Evolutionary conservation across 495 filamentous ascomycete species (phyloP).

Genomic region (Xylaria telfairii): DNA sequence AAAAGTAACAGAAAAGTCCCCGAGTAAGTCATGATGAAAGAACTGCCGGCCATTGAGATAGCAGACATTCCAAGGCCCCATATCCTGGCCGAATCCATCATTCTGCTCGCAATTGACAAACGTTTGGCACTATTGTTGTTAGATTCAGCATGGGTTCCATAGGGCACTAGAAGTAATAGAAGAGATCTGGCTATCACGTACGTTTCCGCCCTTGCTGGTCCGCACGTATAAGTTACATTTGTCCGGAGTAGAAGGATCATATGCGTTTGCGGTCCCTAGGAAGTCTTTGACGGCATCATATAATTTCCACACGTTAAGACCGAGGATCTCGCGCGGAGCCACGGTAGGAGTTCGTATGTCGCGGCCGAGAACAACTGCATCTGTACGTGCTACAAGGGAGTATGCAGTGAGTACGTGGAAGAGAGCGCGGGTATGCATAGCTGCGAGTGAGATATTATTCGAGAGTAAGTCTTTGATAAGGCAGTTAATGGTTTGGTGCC

Average conservation of each 20-base stretch:
- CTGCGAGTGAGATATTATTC: neutral
- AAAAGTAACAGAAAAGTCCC: neutral
- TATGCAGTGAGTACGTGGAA: conserved; percentile 1
- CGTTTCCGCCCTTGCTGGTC: neutral
- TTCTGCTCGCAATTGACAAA: neutral
- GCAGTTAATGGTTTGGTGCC: neutral
- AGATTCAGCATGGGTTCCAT: neutral
- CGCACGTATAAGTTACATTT: neutral
- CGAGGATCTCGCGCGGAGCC: neutral
- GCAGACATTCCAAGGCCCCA: neutral
- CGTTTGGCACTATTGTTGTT: neutral
- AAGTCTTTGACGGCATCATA: neutral
- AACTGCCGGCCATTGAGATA: neutral
- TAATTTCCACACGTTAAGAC: neutral
- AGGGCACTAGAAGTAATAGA: neutral
- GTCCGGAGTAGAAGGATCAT: neutral
- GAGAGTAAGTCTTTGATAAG: neutral
- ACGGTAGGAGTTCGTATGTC: neutral
- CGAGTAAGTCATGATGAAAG: neutral
- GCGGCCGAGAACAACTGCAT: neutral
- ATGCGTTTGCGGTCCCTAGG: neutral
- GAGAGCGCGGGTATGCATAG: neutral
- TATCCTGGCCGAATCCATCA: neutral
- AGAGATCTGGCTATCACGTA: neutral
- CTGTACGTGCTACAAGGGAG: neutral